phyloP scores from a whole-genome alignment of 805 yeast species.

The Priceomyces fermenticarens region DNA sequence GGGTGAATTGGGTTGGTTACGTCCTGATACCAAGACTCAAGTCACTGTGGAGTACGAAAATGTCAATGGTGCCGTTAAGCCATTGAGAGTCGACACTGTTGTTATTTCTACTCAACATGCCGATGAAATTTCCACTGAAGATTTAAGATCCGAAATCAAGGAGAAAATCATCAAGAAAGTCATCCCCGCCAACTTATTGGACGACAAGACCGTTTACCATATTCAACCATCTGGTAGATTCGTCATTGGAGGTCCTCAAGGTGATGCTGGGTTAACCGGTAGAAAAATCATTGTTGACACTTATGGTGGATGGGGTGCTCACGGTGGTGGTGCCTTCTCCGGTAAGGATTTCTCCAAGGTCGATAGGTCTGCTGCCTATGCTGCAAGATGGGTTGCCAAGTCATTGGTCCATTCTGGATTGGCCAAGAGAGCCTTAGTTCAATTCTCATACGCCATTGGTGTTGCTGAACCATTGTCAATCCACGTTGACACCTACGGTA shows the following conservation, averaged over 20 bases:
- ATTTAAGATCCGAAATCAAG: constrained; percentile 74
- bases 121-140: constrained; percentile 91
- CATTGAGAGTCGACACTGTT: constrained; percentile 94
- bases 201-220: constrained; percentile 94
- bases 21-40: constrained; percentile 99
- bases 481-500: constrained; percentile 97
- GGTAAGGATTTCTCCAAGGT: constrained; percentile 99
- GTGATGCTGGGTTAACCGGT: constrained; percentile 99
- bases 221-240: constrained; percentile 99
- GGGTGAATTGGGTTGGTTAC: constrained; percentile 92
- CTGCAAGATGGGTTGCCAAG: constrained; percentile 99
- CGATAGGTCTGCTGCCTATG: constrained; percentile 99
- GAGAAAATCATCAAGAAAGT: constrained; percentile 87
- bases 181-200: constrained; percentile 85
- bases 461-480: constrained; percentile 99
- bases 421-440: constrained; percentile 96
- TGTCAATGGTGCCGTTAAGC: constrained; percentile 93
- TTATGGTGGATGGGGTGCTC: constrained; percentile 99
- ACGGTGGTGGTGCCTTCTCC: constrained; percentile 99
- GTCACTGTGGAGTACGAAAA: constrained; percentile 95
- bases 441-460: constrained; percentile 99
- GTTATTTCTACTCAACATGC: constrained; percentile 98
- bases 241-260: constrained; percentile 99
- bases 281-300: constrained; percentile 99
- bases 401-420: constrained; percentile 92